Conservation (phyloP, 2,329 filamentous ascomycete genomes). For the Remersonia thermophila region DNA sequence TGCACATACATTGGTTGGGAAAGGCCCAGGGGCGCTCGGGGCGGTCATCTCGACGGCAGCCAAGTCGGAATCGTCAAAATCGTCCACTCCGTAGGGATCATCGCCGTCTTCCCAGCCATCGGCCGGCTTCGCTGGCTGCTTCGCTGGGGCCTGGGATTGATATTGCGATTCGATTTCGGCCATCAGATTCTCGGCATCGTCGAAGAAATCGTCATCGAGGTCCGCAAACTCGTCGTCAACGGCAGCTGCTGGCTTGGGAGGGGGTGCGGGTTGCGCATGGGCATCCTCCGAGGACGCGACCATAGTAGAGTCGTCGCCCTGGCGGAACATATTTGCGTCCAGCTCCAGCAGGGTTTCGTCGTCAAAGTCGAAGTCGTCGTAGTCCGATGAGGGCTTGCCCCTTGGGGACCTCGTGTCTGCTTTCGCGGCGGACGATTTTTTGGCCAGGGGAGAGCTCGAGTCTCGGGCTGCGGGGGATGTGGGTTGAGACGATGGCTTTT, state of each 20-base stretch:
- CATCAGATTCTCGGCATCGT: slow-evolving; percentile 32
- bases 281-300: slow-evolving; percentile 5
- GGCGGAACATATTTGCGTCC: slow-evolving; percentile 30
- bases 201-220: slow-evolving; percentile 48
- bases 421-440: slow-evolving; percentile 5
- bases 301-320: slow-evolving; percentile 13
- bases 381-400: slow-evolving; percentile 32
- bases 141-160: slow-evolving; percentile 7
- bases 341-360: slow-evolving; percentile 46
- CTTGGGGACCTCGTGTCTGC: neutral
- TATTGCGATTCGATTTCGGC: slow-evolving; percentile 23
- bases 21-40: slow-evolving; percentile 18
- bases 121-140: slow-evolving; percentile 20
- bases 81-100: slow-evolving; percentile 56
- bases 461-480: slow-evolving; percentile 11
- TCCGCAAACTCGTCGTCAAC: slow-evolving; percentile 52
- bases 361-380: slow-evolving; percentile 34
- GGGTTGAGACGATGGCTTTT: slow-evolving; percentile 23
- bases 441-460: slow-evolving; percentile 12
- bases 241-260: too few relatives aligned
- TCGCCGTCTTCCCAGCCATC: slow-evolving; percentile 22
- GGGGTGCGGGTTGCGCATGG: too few relatives aligned
- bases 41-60: slow-evolving; percentile 63
- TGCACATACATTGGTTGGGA: slow-evolving; percentile 42
- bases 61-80: slow-evolving; percentile 65